Evolutionary conservation across 2,329 filamentous ascomycete species (phyloP).

Genomic region (Sporothrix inflata): DNA sequence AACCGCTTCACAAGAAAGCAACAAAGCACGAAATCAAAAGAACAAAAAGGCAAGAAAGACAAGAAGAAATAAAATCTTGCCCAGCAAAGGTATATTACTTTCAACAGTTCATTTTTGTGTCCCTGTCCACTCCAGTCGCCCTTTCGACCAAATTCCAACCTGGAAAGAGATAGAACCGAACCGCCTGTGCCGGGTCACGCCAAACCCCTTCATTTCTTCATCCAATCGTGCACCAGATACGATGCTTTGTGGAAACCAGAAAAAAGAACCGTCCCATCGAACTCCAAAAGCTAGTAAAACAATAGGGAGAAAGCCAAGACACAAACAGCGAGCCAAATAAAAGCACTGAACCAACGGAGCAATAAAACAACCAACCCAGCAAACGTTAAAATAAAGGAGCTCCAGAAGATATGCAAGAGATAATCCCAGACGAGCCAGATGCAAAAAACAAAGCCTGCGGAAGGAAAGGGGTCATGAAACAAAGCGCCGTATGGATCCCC

Average conservation of each 20-base stretch:
- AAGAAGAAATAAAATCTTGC: background rate
- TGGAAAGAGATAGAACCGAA: slow-evolving; percentile 18
- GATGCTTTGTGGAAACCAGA: slow-evolving; percentile 30
- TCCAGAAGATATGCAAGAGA: slow-evolving; percentile 18
- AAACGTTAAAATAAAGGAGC: slow-evolving; percentile 8
- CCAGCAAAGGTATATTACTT: slow-evolving; percentile 22
- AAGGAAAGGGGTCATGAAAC: background rate
- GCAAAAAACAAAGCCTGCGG: slow-evolving; percentile 2
- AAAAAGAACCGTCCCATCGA: slow-evolving; percentile 27
- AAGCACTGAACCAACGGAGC: background rate
- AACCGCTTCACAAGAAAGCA: background rate
- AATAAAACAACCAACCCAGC: slow-evolving; percentile 14
- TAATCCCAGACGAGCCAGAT: background rate
- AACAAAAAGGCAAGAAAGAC: background rate
- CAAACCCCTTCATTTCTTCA: slow-evolving; percentile 32
- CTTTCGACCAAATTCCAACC: slow-evolving; percentile 9
- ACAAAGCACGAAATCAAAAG: background rate
- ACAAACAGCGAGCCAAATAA: slow-evolving; percentile 1
- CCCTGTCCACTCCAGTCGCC: slow-evolving; percentile 7
- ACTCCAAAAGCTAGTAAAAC: slow-evolving; percentile 37
- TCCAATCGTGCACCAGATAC: slow-evolving; percentile 34
- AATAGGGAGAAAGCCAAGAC: slow-evolving; percentile 24
- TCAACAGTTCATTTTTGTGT: slow-evolving; percentile 3
- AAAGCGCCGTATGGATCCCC: background rate
- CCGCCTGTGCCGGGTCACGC: slow-evolving; percentile 19